These are phyloP conservation scores for Suillus subaureus DNA, from an alignment of 768 basidiomycete species.

Conservation along the genomic window DNA sequence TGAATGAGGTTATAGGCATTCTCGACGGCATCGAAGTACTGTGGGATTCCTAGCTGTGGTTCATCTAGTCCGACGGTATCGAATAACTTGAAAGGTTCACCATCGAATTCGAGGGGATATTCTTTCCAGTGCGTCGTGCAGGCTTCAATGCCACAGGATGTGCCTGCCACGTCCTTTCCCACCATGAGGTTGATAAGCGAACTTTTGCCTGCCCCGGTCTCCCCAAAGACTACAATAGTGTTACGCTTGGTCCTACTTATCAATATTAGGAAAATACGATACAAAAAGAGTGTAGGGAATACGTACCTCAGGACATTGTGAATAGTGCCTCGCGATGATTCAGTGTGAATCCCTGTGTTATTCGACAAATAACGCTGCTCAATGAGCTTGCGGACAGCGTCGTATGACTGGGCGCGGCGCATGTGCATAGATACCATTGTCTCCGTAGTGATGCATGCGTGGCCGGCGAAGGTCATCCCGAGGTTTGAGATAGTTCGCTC, in stretches of 20 bases:
- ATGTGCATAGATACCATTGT: not conserved
- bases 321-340: not conserved
- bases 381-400: slow-evolving; percentile 15
- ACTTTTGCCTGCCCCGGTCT: slow-evolving; percentile 38
- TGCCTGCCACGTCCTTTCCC: slow-evolving; percentile 21
- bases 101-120: slow-evolving; percentile 28
- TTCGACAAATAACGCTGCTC: not conserved
- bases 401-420: slow-evolving; percentile 18
- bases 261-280: not conserved
- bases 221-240: slow-evolving; percentile 42
- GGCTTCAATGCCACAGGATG: slow-evolving; percentile 31
- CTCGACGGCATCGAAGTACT: slow-evolving; percentile 29
- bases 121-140: slow-evolving; percentile 36
- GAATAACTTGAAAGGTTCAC: slow-evolving; percentile 25
- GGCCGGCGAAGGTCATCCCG: slow-evolving; percentile 39
- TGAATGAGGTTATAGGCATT: slow-evolving; percentile 35
- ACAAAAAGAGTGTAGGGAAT: not conserved
- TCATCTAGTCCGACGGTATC: slow-evolving; percentile 40
- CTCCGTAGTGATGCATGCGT: slow-evolving; percentile 42
- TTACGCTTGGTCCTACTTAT: slow-evolving; percentile 22
- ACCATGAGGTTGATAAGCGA: slow-evolving; percentile 35
- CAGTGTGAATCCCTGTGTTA: not conserved
- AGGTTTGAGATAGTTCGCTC: slow-evolving; percentile 30
- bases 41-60: slow-evolving; percentile 27
- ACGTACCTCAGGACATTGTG: not conserved